Evolutionary conservation across 768 basidiomycete species (phyloP), one percentile per base, ranked within the genome.

Genomic region (Boletus reticulatus): DNA sequence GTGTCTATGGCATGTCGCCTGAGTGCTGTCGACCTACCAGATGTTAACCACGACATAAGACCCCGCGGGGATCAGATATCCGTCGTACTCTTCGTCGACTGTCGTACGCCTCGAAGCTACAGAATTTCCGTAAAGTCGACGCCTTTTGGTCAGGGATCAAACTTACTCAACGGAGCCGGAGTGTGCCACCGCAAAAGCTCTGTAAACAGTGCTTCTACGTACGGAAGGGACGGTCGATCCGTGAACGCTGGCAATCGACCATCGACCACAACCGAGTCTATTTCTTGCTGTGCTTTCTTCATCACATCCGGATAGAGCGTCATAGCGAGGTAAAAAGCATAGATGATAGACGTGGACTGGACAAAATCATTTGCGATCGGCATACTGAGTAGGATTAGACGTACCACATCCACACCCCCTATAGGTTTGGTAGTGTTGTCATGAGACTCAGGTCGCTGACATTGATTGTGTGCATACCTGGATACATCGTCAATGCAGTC

Each of bases 321-420:
- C 71, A 71, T 72, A 3, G 66, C 71, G 17, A 70, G 66, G 20
- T 57, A 57, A 41, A 65, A 62, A 11, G 56, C 52, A 44, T 53
- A 60, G 6, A 47, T 32, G 1, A 55, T 22, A 3, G 65, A 59
- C 13, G 39, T 45, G 8, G 60, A 32, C 65, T 64, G n/a, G 16
- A 46, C 62, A 16, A n/a, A 27, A 17, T 1, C 8, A 38, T 39
- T 55, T 7, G 1, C 3, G n/a, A 52, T 31, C 7, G 3, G 22
- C 19, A 29, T 19, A 4, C 36, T 14, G 12, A 16, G 31, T 14
- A 19, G 11, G 8, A 12, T 6, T 6, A 51, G 70, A 82, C 66
- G 12, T 46, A 70, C 70, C 41, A 67, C 65, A 34, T 70, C 70
- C 1, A 45, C 55, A 19, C 68, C 68, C 20, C 61, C 68, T 64